These are phyloP conservation scores for Podospora appendiculata DNA, from an alignment of 495 filamentous ascomycete genomes.

Conservation along the genomic window DNA sequence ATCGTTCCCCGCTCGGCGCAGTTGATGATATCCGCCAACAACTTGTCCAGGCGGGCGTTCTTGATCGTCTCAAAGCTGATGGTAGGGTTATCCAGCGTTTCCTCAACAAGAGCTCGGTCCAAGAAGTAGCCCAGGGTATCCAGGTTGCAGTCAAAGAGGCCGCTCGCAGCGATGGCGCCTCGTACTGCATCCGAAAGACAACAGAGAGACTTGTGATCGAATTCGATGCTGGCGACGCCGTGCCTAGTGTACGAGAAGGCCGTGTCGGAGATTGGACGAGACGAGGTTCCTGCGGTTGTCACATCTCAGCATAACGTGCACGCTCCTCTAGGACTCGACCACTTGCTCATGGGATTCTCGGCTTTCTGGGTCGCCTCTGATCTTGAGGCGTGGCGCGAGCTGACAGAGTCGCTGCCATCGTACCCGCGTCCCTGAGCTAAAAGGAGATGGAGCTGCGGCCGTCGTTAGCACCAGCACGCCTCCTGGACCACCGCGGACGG, in stretches of 20 bases:
- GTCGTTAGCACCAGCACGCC: not conserved
- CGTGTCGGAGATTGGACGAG: not conserved
- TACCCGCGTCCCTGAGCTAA: not conserved
- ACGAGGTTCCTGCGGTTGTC: not conserved
- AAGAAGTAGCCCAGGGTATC: conserved; percentile 25
- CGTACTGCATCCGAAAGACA: conserved; percentile 29
- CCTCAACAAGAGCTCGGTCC: conserved; percentile 23
- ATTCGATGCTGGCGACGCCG: not conserved
- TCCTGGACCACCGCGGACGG: not conserved
- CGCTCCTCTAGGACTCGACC: not conserved
- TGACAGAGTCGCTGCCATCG: conserved; percentile 3
- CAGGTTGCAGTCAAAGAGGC: conserved; percentile 9
- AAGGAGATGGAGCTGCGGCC: not conserved
- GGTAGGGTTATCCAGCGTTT: conserved; percentile 12
- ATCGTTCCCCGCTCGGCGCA: conserved; percentile 6
- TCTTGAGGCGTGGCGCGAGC: not conserved
- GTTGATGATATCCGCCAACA: conserved; percentile 27
- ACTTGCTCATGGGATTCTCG: not conserved
- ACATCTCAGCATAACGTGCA: not conserved
- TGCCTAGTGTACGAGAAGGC: not conserved
- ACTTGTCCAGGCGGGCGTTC: conserved; percentile 34
- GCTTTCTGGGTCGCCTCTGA: not conserved
- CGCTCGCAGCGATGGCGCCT: conserved; percentile 11
- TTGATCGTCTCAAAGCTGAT: conserved; percentile 25
- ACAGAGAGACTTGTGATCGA: conserved; percentile 7